A percentile compares a stretch with the other conserved stretches of the same genome.
These are phyloP conservation scores for Melanopsichium pennsylvanicum DNA, from an alignment of 1,284 basidiomycete genomes.

Conservation along the genomic window DNA sequence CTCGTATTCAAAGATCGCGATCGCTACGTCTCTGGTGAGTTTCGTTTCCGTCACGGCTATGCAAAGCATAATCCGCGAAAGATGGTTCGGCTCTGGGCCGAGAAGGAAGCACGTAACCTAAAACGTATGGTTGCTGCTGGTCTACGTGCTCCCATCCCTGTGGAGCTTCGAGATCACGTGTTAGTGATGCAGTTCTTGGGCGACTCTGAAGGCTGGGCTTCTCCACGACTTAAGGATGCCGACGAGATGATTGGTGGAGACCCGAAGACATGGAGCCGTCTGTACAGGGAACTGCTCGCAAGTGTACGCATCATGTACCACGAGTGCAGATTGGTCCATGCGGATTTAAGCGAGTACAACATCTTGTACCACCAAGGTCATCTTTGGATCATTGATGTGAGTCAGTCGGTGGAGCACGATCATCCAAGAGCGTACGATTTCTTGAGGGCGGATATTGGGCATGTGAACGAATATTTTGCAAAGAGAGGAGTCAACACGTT, in stretches of 20 bases:
- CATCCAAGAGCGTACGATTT: constrained; percentile 89
- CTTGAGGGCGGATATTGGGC: constrained; percentile 87
- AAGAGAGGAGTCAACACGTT: constrained; percentile 76
- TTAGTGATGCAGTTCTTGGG: constrained; percentile 96
- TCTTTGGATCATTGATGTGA: constrained; percentile 96
- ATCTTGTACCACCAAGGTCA: constrained; percentile 78
- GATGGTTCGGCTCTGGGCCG: constrained; percentile 98
- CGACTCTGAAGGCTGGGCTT: constrained; percentile 58
- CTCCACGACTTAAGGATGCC: constrained; percentile 59
- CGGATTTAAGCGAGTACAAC: constrained; percentile 98
- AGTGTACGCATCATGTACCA: constrained; percentile 86
- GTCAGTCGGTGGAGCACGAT: constrained; percentile 97
- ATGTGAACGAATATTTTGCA: constrained; percentile 90
- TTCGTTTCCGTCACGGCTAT: constrained; percentile 91
- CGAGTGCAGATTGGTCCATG: constrained; percentile 91
- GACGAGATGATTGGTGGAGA: constrained; percentile 53
- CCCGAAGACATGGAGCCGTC: constrained; percentile 44
- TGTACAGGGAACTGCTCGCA: constrained; percentile 84
- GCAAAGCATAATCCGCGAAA: constrained; percentile 92
- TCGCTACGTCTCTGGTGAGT: constrained; percentile 88
- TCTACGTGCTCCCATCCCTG: constrained; percentile 82
- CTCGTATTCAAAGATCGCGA: constrained; percentile 96
- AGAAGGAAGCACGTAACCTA: constrained; percentile 97
- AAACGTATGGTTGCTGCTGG: constrained; percentile 82
- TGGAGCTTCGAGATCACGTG: constrained; percentile 95